Evolutionary conservation across 2,329 filamentous ascomycete species (phyloP), one percentile per base, ranked within the genome.

Genomic region (Herpotrichia juniperi): DNA sequence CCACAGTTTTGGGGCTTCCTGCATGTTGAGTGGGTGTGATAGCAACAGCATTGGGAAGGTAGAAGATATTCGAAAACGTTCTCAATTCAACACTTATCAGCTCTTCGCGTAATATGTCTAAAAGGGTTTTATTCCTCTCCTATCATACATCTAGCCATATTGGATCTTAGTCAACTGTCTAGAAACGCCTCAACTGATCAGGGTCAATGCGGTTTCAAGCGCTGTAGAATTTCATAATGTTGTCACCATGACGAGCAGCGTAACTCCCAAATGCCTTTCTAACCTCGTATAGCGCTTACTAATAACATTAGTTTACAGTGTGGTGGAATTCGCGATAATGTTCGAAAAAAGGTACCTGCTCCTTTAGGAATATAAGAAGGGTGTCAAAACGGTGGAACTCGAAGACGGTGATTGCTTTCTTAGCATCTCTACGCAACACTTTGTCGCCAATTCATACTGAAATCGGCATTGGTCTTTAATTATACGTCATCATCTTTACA

Each of bases 51-150:
- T 59, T 53, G 50, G 57, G 53, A 51, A 53, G 57, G 49, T 49
- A 57, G 44, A 42, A 55, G 45, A 57, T 59, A 62, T 62, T 56
- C 59, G 50, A 56, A 53, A 40, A 34, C 28, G 24, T 52, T 55
- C 52, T 49, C 47, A 53, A 25, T 47, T 42, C 43, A 34, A 44
- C 42, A 40, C 45, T 50, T 50, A 45, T 46, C 52, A 46, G 46
- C 40, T 30, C 47, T 35, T 17, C 42, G 32, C 39, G 31, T 34
- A 9, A 14, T 28, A 16, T 42, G 31, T 24, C 21, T 14, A 47
- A 21, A 35, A 48, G 49, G 54, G 53, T 51, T 56, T 32, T 59
- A 56, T 50, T 51, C 43, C n/a, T n/a, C n/a, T n/a, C n/a, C n/a
- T n/a, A n/a, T n/a, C n/a, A n/a, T n/a, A n/a, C n/a, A 47, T 11